Percentiles rank a stretch among this genome's conserved stretches.
phyloP scores from a whole-genome alignment of 352 stramenopile genomes.

The Pythium biforme region DNA sequence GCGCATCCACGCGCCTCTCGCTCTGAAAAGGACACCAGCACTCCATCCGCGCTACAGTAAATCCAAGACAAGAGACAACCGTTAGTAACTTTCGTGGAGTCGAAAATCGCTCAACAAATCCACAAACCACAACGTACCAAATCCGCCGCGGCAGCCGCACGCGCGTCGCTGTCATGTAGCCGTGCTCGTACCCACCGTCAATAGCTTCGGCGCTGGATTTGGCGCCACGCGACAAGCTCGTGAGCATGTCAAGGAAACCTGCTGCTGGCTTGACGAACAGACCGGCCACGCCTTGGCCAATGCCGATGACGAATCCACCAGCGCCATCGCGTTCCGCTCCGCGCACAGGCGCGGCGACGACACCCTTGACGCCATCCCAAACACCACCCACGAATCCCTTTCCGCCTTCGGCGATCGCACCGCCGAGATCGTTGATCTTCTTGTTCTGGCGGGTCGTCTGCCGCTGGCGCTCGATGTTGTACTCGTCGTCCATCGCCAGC shows the following conservation, averaged over 20 bases:
- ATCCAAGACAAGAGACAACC: background rate
- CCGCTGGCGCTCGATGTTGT: constrained; percentile 80
- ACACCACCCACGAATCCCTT: constrained; percentile 77
- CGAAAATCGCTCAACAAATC: background rate
- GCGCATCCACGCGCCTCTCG: constrained; percentile 73
- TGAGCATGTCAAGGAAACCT: constrained; percentile 81
- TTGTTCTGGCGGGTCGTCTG: constrained; percentile 74
- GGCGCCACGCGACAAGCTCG: constrained; percentile 71
- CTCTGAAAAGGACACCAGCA: constrained; percentile 82
- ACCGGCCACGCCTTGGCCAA: constrained; percentile 79
- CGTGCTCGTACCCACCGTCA: constrained; percentile 51
- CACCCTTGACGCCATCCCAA: constrained; percentile 81
- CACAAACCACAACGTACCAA: constrained; percentile 46
- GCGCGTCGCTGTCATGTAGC: constrained; percentile 48
- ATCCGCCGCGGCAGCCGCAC: constrained; percentile 72
- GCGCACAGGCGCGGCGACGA: constrained; percentile 71
- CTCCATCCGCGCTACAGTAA: constrained; percentile 66
- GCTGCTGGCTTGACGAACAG: constrained; percentile 83
- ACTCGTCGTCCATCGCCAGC: constrained; percentile 86
- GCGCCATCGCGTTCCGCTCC: constrained; percentile 76
- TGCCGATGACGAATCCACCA: constrained; percentile 80
- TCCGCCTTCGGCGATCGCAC: constrained; percentile 78
- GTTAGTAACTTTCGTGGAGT: constrained; percentile 6
- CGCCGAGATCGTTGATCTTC: constrained; percentile 74
- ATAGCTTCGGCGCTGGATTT: constrained; percentile 83